Percentiles rank a stretch among this genome's conserved stretches.
These are phyloP conservation scores for Glarea lozoyensis DNA, from an alignment of 495 filamentous ascomycete genomes.

Conservation along the genomic window DNA sequence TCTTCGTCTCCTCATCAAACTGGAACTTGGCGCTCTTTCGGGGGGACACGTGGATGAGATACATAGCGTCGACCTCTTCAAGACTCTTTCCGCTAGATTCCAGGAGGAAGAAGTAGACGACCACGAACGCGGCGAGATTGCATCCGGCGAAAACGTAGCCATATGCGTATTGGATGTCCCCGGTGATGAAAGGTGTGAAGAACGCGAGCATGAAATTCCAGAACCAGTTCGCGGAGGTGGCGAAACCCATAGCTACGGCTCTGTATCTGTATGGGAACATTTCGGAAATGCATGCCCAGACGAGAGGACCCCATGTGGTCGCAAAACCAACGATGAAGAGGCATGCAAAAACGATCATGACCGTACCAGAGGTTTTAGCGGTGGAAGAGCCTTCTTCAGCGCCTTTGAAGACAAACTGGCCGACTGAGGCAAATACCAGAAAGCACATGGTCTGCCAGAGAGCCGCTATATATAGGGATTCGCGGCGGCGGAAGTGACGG, in stretches of 20 bases:
- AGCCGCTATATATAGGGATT: slow-evolving; percentile 56
- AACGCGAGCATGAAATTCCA: slow-evolving; percentile 81
- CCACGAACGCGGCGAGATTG: slow-evolving; percentile 50
- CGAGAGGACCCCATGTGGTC: slow-evolving; percentile 77
- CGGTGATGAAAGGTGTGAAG: slow-evolving; percentile 70
- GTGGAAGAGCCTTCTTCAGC: slow-evolving; percentile 34
- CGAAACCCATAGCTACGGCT: slow-evolving; percentile 64
- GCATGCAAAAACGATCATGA: slow-evolving; percentile 77
- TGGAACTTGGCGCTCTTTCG: slow-evolving; percentile 51
- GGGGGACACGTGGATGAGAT: slow-evolving; percentile 60
- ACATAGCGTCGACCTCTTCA: slow-evolving; percentile 78
- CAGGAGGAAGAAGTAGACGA: slow-evolving; percentile 74
- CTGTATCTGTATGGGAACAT: slow-evolving; percentile 74
- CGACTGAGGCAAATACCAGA: slow-evolving; percentile 62
- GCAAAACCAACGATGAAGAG: slow-evolving; percentile 55
- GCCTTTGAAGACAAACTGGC: slow-evolving; percentile 43
- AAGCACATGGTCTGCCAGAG: slow-evolving; percentile 61
- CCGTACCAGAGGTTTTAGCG: slow-evolving; percentile 51
- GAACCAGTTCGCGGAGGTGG: slow-evolving; percentile 78
- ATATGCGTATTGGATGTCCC: slow-evolving; percentile 61
- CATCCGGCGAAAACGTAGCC: slow-evolving; percentile 74
- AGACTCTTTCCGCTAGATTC: slow-evolving; percentile 60
- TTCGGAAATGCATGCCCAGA: slow-evolving; percentile 75
- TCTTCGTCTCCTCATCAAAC: slow-evolving; percentile 19
- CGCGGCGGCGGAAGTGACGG: slow-evolving; percentile 59